These are phyloP conservation scores for Blastocystis sp. DNA, from an alignment of 352 stramenopile genomes.

Conservation along the genomic window DNA sequence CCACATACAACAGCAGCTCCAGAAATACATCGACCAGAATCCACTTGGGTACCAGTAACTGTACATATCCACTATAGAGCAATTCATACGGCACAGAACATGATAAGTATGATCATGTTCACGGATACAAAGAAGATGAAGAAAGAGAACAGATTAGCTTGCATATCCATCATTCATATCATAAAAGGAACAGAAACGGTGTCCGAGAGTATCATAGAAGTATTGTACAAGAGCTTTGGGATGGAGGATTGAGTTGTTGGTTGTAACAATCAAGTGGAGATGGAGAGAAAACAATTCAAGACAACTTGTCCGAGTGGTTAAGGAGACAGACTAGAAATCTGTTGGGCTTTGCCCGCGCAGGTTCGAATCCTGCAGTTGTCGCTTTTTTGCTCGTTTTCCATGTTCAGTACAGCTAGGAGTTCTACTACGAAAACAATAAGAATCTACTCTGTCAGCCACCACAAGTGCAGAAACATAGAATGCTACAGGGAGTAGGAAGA, in stretches of 20 bases:
- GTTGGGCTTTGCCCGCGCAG: slow-evolving; percentile 54
- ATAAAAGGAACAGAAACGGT: background rate
- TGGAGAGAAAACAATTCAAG: background rate
- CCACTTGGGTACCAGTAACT: background rate
- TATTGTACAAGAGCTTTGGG: background rate
- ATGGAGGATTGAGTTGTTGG: background rate
- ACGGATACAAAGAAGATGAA: background rate
- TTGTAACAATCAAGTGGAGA: slow-evolving; percentile 13
- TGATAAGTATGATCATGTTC: slow-evolving; percentile 1
- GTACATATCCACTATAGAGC: background rate
- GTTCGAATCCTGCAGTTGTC: slow-evolving; percentile 57
- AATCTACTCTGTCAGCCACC: too few relatives aligned
- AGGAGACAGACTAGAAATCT: slow-evolving; percentile 58
- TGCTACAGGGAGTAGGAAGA: background rate
- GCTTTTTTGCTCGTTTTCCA: slow-evolving; percentile 11
- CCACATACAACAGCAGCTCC: background rate
- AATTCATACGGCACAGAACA: background rate
- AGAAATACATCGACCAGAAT: background rate
- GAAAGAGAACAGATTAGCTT: background rate
- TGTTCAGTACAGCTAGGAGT: too few relatives aligned
- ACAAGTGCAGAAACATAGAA: too few relatives aligned
- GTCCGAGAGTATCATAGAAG: background rate
- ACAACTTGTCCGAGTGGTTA: slow-evolving; percentile 57
- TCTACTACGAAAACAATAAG: slow-evolving; percentile 13
- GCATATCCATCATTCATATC: background rate